A percentile compares a stretch with the other conserved stretches of the same genome.
phyloP scores from a whole-genome alignment of 2,329 filamentous ascomycete genomes.

The Aspergillus alliaceus region DNA sequence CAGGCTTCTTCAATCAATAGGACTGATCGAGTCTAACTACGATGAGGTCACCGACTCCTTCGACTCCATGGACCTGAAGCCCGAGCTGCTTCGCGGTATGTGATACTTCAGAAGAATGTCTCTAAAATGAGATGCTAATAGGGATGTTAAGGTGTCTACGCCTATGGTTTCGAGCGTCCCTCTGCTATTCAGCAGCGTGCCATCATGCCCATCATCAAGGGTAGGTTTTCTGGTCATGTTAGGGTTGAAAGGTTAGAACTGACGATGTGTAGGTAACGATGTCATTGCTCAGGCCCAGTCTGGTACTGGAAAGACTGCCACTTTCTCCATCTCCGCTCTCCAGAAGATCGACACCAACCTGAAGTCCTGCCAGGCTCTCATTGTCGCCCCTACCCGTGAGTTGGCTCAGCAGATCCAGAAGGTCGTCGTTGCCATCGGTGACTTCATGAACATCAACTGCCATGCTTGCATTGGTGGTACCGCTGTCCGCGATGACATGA shows the following conservation, averaged over 20 bases:
- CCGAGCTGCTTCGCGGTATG: constrained; percentile 92
- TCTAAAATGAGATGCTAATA: no score
- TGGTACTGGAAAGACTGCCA: constrained; percentile 99
- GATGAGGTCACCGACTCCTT: constrained; percentile 99
- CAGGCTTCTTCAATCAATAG: constrained; percentile 50
- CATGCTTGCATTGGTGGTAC: constrained; percentile 99
- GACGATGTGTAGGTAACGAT: constrained; percentile 71
- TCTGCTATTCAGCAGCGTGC: constrained; percentile 99
- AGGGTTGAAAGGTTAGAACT: constrained; percentile 5
- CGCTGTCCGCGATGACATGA: constrained; percentile 97
- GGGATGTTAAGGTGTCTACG: constrained; percentile 76
- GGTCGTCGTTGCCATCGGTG: constrained; percentile 96
- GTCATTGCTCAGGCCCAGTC: constrained; percentile 99
- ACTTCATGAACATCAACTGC: constrained; percentile 99
- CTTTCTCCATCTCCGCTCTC: constrained; percentile 97
- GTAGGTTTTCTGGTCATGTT: constrained; percentile 53
- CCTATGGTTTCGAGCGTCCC: constrained; percentile 99
- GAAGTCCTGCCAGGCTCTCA: constrained; percentile 97
- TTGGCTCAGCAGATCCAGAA: constrained; percentile 99
- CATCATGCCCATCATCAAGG: constrained; percentile 99
- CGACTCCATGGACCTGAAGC: constrained; percentile 95
- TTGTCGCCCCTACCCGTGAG: constrained; percentile 97
- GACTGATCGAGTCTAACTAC: constrained; percentile 99
- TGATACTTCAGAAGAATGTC: no score
- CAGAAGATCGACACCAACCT: constrained; percentile 96